Evolutionary conservation across 1,284 basidiomycete genomes (phyloP), one percentile per base, ranked within the genome.

Genomic region (Sphagnurus paluster): DNA sequence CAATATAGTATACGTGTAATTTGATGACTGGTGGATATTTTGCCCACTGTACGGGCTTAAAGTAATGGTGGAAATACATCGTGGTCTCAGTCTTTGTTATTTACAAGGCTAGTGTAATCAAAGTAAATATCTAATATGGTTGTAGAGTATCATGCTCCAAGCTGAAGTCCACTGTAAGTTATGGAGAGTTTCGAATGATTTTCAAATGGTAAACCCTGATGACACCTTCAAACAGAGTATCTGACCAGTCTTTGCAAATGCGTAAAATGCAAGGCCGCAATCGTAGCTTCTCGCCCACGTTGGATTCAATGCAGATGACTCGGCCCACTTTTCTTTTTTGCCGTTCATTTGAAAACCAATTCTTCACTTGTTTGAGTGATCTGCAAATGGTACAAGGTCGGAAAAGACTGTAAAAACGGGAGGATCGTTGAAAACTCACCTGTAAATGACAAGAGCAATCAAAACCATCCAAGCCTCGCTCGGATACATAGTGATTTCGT

Each of bases 291-390:
- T 77, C 72, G 33, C 75, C 72, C 48, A 61, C 60, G 48, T 66
- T 71, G 46, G 56, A 71, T 59, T 64, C 66, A 52, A 54, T 65
- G 54, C 54, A 63, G 52, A 66, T 64, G 50, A 60, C 60, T 44
- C 64, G 55, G 30, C 64, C 62, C 32, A 45, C 54, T 42, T 61
- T 63, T 44, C 64, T 62, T 49, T 78, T 76, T 58, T 77, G 79
- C 30, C 78, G 69, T 59, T 77, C 71, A 59, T 80, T 80, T 8
- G 76, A 77, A 51, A 80, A 81, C 78, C 79, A 81, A 53, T 79
- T 79, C 60, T 77, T 79, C 43, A 81, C 72, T 61, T 80, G 78
- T 50, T 72, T 72, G 50, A 75, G 75, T 35, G 77, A 71, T 53
- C 79, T 80, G 44, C 40, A 9, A 28, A 35, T 11, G 16, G n/a